phyloP scores from a whole-genome alignment of 352 stramenopile species.

The Pythium guiyangense region DNA sequence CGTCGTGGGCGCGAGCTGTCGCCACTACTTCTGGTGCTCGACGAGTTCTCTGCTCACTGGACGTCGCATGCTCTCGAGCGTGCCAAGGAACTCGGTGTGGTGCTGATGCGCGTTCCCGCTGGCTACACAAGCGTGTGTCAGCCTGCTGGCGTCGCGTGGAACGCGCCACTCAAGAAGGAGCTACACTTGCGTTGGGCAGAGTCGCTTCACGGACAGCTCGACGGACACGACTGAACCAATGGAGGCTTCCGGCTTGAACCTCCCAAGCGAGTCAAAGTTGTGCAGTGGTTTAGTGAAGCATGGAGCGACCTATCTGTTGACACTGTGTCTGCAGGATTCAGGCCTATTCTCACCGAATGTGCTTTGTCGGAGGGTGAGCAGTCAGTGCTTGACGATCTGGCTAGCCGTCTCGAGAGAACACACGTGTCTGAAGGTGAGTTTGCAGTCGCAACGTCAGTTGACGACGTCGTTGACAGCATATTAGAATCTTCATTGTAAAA shows the following conservation, averaged over 20 bases:
- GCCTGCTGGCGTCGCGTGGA: slow-evolving; percentile 8
- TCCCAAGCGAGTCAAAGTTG: neutral
- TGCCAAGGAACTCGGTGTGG: neutral
- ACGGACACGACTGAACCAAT: neutral
- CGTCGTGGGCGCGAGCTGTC: neutral
- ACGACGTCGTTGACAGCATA: neutral
- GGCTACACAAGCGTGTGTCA: slow-evolving; percentile 9
- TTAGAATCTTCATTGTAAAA: neutral
- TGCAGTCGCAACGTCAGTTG: neutral
- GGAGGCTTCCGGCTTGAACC: neutral
- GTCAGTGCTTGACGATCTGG: neutral
- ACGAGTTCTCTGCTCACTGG: slow-evolving; percentile 10
- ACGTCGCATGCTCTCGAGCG: neutral
- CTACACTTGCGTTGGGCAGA: slow-evolving; percentile 1
- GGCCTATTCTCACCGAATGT: neutral
- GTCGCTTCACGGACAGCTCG: slow-evolving; percentile 3
- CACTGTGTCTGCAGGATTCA: neutral
- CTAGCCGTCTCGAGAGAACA: neutral
- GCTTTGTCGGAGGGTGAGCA: neutral
- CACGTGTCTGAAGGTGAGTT: neutral
- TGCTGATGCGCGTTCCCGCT: slow-evolving; percentile 5
- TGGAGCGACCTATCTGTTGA: neutral
- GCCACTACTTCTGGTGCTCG: slow-evolving; percentile 6
- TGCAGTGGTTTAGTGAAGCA: neutral
- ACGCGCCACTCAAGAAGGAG: slow-evolving; percentile 4